Percentiles rank a stretch among this genome's conserved stretches.
These are phyloP conservation scores for Phytopythium cucurbitacearum DNA, from an alignment of 352 stramenopile species.

Conservation along the genomic window DNA sequence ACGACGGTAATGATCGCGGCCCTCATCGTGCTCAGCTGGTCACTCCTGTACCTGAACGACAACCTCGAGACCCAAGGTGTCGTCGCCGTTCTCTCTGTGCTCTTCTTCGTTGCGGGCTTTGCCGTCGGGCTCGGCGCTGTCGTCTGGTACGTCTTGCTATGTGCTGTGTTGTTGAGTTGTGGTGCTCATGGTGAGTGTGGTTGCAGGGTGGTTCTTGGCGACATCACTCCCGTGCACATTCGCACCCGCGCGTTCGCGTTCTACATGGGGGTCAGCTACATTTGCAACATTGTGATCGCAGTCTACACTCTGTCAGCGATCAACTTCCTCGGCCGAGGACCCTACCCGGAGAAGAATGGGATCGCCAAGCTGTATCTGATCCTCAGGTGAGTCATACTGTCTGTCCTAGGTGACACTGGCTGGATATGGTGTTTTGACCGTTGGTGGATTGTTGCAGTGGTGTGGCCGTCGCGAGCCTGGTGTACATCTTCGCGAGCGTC, in stretches of 20 bases:
- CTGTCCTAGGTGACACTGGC: neutral
- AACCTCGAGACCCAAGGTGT: constrained; percentile 45
- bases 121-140: constrained; percentile 77
- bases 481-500: constrained; percentile 50
- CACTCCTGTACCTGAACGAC: constrained; percentile 53
- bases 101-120: constrained; percentile 84
- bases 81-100: constrained; percentile 71
- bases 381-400: constrained; percentile 26
- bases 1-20: constrained; percentile 71
- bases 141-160: constrained; percentile 45
- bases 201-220: constrained; percentile 74
- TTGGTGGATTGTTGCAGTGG: constrained; percentile 11
- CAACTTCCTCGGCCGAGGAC: constrained; percentile 53
- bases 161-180: neutral
- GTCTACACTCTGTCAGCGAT: constrained; percentile 79
- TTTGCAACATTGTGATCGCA: constrained; percentile 81
- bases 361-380: constrained; percentile 87
- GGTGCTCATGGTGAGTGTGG: constrained; percentile 4
- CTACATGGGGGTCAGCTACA: constrained; percentile 84
- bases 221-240: constrained; percentile 87
- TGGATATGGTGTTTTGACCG: no score
- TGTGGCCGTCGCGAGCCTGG: constrained; percentile 28
- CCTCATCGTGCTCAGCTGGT: constrained; percentile 60
- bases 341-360: constrained; percentile 71
- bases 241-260: constrained; percentile 78